phyloP scores from a whole-genome alignment of 139 green algal species.

The Volvox africanus region DNA sequence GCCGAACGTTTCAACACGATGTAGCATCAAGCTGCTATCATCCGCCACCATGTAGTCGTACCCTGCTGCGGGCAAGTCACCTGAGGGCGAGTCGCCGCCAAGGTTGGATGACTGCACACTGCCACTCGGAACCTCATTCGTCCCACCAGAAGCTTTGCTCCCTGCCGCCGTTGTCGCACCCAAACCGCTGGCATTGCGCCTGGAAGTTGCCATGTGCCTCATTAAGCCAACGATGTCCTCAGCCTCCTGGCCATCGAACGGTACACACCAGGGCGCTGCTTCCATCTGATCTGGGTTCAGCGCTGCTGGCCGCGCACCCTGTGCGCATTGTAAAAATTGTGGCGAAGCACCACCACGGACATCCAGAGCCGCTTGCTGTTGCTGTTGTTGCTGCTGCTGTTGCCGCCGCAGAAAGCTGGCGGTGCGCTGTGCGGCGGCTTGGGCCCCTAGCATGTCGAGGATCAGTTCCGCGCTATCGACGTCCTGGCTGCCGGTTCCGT shows the following conservation, averaged over 20 bases:
- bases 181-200: neutral
- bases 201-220: neutral
- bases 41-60: conserved; percentile 26
- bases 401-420: conserved; percentile 11
- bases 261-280: neutral
- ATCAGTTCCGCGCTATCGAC: conserved; percentile 32
- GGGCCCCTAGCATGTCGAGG: conserved; percentile 30
- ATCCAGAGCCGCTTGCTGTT: neutral
- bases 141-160: neutral
- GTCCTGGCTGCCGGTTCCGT: neutral
- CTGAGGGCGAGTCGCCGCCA: neutral
- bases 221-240: neutral
- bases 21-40: neutral
- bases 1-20: neutral
- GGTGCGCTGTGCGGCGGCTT: conserved; percentile 43
- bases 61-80: neutral
- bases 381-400: conserved; percentile 25
- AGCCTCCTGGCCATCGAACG: neutral
- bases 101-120: neutral
- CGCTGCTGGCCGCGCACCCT: neutral
- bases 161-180: neutral
- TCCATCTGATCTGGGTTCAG: neutral
- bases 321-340: no score
- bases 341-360: neutral
- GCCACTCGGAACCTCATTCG: neutral